phyloP scores from a whole-genome alignment of 2,329 filamentous ascomycete species.

The Talaromyces sp. region DNA sequence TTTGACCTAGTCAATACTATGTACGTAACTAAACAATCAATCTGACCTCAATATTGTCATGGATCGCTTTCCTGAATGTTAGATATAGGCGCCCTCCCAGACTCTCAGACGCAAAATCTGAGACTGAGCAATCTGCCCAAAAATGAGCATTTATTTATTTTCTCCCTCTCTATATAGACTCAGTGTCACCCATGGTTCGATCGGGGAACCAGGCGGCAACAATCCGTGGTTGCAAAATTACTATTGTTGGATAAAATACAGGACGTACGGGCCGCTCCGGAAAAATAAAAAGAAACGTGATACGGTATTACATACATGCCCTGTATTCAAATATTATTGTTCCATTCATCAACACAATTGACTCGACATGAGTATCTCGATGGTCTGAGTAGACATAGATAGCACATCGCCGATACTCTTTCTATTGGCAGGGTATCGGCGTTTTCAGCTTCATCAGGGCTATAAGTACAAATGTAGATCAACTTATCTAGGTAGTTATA shows the following conservation, averaged over 20 bases:
- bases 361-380: background rate
- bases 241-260: background rate
- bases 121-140: background rate
- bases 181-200: constrained; percentile 2
- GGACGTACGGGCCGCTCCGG: background rate
- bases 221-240: constrained; percentile 2
- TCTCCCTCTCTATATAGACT: background rate
- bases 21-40: background rate
- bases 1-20: constrained; percentile 2
- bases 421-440: background rate
- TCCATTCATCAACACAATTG: background rate
- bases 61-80: background rate
- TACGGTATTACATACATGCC: background rate
- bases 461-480: background rate
- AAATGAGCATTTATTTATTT: constrained; percentile 1
- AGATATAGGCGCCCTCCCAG: background rate
- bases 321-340: background rate
- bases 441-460: constrained; percentile 2
- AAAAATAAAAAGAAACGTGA: background rate
- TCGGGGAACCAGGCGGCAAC: constrained; percentile 11
- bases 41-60: background rate
- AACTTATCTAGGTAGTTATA: background rate
- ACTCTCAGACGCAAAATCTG: background rate
- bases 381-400: background rate
- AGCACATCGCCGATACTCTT: background rate